Percentiles rank a stretch among this genome's conserved stretches.
Conservation (phyloP, 1,284 basidiomycete species). For the Boletus sp. region DNA sequence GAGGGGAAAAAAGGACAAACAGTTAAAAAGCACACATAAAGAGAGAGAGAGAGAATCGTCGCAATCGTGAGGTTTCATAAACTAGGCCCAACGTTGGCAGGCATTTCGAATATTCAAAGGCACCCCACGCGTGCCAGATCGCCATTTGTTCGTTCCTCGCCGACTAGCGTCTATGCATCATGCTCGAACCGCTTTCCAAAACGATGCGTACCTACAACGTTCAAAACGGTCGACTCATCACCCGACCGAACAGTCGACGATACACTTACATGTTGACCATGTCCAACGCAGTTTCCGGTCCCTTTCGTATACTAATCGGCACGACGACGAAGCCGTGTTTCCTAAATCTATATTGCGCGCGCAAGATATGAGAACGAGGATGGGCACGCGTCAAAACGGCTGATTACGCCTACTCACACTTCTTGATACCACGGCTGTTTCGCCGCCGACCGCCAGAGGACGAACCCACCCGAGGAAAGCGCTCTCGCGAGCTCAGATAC, state of each 20-base stretch:
- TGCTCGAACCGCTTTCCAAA: conserved; percentile 30
- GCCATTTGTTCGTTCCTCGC: neutral
- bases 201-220: conserved; percentile 32
- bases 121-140: neutral
- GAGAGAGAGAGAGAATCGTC: neutral
- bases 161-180: conserved; percentile 8
- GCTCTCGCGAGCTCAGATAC: conserved; percentile 62
- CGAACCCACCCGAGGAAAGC: conserved; percentile 59
- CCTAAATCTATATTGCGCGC: conserved; percentile 35
- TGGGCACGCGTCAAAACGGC: neutral
- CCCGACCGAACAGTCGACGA: neutral
- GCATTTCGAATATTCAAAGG: neutral
- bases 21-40: neutral
- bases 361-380: neutral
- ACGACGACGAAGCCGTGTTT: conserved; percentile 48
- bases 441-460: conserved; percentile 72
- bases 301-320: conserved; percentile 44
- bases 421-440: conserved; percentile 75
- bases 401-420: conserved; percentile 38
- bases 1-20: neutral
- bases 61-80: neutral
- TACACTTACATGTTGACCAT: conserved; percentile 60
- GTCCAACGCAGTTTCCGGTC: conserved; percentile 51
- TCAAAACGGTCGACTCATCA: neutral
- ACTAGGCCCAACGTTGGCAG: neutral